Conservation (phyloP, 257 asterid species). For the Rubia yunnanensis region DNA sequence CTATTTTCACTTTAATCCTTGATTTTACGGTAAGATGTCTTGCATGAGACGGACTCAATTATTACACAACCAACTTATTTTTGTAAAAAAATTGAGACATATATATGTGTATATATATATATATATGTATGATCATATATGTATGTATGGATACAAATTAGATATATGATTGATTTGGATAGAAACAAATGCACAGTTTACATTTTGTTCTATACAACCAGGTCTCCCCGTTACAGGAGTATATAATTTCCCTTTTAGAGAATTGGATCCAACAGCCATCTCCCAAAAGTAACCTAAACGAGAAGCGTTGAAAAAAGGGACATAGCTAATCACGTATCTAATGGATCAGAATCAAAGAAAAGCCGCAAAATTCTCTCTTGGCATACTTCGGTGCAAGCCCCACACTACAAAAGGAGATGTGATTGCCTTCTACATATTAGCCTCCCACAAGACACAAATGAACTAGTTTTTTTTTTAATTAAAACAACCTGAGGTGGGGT, state of each 20-base stretch:
- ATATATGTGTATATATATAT: no score
- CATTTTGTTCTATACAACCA: not conserved
- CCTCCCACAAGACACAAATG: not conserved
- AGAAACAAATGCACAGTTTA: not conserved
- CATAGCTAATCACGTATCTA: not conserved
- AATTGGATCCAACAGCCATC: not conserved
- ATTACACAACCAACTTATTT: no score
- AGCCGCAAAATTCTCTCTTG: not conserved
- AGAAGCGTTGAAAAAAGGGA: not conserved
- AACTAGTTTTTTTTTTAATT: no score
- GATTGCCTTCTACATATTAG: not conserved
- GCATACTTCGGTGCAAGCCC: not conserved
- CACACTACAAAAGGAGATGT: not conserved
- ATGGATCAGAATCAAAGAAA: not conserved
- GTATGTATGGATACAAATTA: not conserved
- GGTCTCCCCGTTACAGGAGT: not conserved
- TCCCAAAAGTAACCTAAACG: not conserved
- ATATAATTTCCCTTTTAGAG: not conserved
- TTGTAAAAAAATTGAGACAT: no score
- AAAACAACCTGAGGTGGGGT: no score
- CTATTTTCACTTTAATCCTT: no score
- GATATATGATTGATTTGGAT: not conserved
- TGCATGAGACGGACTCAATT: no score
- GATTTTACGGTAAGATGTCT: no score
- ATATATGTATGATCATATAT: no score